Evolutionary conservation across 208 protist species (phyloP).

Genomic region (Crithidia mellificae): DNA sequence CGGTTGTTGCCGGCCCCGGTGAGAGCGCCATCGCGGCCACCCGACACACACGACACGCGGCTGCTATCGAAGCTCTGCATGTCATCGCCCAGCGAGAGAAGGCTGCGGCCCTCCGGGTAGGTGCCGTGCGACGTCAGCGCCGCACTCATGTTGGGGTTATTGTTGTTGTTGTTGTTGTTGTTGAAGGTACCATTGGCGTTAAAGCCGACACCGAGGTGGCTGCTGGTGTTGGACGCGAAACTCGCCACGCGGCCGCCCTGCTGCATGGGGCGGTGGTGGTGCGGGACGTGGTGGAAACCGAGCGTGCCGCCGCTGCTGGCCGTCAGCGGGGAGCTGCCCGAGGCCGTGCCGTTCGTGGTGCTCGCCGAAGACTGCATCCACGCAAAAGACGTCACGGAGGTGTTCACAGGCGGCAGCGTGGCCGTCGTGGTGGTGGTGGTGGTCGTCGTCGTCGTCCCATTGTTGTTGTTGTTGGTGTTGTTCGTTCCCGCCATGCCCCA

Average conservation of each 20-base stretch:
- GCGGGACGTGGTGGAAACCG: not conserved
- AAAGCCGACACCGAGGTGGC: slow-evolving; percentile 10
- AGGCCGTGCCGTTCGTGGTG: not conserved
- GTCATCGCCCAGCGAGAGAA: slow-evolving; percentile 18
- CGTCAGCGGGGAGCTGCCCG: slow-evolving; percentile 10
- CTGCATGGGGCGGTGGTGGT: slow-evolving; percentile 2
- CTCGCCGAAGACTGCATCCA: slow-evolving; percentile 16
- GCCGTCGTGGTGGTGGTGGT: not conserved
- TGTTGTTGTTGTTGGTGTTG: not conserved
- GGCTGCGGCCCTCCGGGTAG: slow-evolving; percentile 7
- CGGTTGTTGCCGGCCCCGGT: slow-evolving; percentile 11
- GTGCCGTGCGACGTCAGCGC: not conserved
- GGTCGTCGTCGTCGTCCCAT: not conserved
- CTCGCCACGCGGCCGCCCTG: slow-evolving; percentile 12
- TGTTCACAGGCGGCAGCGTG: slow-evolving; percentile 9
- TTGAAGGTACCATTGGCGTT: too few relatives aligned
- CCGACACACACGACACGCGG: slow-evolving; percentile 15
- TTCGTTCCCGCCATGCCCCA: slow-evolving; percentile 5
- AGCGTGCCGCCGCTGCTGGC: not conserved
- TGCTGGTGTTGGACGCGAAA: slow-evolving; percentile 25
- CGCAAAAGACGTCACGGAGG: slow-evolving; percentile 4
- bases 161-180: not conserved
- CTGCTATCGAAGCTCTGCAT: slow-evolving; percentile 30
- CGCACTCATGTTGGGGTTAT: not conserved
- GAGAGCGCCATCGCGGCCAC: slow-evolving; percentile 5